Conservation (phyloP, 2,329 filamentous ascomycete genomes). For the Colletotrichum chlorophyti region DNA sequence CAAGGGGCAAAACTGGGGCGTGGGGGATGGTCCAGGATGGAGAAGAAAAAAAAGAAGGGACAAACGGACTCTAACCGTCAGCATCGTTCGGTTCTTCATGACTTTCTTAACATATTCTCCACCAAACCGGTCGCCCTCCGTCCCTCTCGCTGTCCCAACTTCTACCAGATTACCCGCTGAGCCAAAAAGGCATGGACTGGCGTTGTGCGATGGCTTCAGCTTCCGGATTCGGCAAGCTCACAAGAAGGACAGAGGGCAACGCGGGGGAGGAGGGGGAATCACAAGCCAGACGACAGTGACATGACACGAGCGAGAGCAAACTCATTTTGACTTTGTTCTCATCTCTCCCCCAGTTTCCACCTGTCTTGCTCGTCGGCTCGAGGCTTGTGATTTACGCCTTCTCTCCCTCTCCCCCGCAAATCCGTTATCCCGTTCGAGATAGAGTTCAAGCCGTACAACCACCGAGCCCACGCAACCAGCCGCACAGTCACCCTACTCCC, state of each 20-base stretch:
- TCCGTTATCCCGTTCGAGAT: slow-evolving; percentile 24
- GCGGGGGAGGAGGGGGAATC: neutral
- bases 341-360: neutral
- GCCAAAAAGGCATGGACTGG: slow-evolving; percentile 3
- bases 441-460: slow-evolving; percentile 25
- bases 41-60: neutral
- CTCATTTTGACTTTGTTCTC: slow-evolving; percentile 19
- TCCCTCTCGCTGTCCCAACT: neutral
- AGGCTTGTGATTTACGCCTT: slow-evolving; percentile 15
- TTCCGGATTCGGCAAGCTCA: neutral
- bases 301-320: neutral
- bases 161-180: neutral
- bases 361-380: slow-evolving; percentile 2
- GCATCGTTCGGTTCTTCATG: slow-evolving; percentile 12
- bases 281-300: no score
- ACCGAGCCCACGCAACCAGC: slow-evolving; percentile 3
- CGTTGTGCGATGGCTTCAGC: slow-evolving; percentile 8
- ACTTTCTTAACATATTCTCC: slow-evolving; percentile 28
- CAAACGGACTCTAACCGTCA: slow-evolving; percentile 21
- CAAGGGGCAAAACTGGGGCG: neutral
- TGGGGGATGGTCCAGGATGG: neutral
- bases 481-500: slow-evolving; percentile 8
- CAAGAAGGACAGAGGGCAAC: no score
- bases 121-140: neutral
- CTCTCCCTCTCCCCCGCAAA: slow-evolving; percentile 17